Conservation (phyloP, 2,329 filamentous ascomycete genomes). For the Blastomyces parvus region DNA sequence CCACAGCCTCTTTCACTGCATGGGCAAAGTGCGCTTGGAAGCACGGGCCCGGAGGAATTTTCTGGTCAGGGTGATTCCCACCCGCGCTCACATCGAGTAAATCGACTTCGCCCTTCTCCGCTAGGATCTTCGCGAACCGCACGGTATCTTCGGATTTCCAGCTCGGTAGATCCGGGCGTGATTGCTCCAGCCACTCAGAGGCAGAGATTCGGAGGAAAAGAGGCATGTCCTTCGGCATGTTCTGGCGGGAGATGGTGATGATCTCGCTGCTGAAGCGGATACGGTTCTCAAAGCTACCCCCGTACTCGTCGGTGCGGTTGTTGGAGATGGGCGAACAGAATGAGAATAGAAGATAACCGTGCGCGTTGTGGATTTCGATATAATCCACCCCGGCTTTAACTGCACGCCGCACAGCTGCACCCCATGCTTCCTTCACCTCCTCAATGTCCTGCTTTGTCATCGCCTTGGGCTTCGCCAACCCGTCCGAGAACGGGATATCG, state of each 20-base stretch:
- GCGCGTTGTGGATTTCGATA: constrained; percentile 71
- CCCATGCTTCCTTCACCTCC: constrained; percentile 53
- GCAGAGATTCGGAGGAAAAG: constrained; percentile 65
- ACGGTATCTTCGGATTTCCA: constrained; percentile 60
- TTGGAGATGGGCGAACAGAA: constrained; percentile 66
- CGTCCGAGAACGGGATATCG: constrained; percentile 50
- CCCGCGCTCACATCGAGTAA: constrained; percentile 73
- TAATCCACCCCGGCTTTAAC: constrained; percentile 64
- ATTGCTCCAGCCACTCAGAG: constrained; percentile 63
- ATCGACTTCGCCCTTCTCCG: constrained; percentile 61
- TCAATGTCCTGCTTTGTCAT: constrained; percentile 62
- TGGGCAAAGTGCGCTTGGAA: constrained; percentile 70
- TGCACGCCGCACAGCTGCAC: constrained; percentile 49
- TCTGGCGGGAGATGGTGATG: constrained; percentile 51
- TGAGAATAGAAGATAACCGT: constrained; percentile 63
- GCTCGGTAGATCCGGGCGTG: constrained; percentile 45
- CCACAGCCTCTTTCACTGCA: constrained; percentile 62
- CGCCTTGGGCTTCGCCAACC: constrained; percentile 47
- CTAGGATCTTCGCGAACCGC: constrained; percentile 56
- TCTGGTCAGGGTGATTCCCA: constrained; percentile 51
- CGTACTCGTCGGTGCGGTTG: constrained; percentile 50
- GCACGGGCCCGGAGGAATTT: constrained; percentile 43
- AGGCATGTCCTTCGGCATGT: constrained; percentile 59
- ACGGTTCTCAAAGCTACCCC: constrained; percentile 52
- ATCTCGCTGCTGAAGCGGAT: constrained; percentile 58